Conservation (phyloP, 2,329 filamentous ascomycete genomes). For the Ophiostoma quercus region DNA sequence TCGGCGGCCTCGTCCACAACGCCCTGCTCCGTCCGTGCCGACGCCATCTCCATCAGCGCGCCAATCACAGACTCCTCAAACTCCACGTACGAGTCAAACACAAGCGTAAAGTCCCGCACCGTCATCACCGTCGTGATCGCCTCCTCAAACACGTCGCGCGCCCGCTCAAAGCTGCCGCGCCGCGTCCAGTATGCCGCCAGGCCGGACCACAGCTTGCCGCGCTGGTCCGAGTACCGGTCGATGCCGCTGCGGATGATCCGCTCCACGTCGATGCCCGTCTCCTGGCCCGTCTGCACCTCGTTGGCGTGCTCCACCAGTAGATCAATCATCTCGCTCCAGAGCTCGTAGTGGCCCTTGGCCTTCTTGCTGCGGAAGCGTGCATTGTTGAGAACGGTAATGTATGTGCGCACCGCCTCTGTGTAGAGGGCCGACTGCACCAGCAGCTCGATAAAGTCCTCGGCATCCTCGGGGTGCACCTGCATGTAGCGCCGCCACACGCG, state of each 20-base stretch:
- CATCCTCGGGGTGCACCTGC: slow-evolving; percentile 92
- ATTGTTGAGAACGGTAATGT: slow-evolving; percentile 89
- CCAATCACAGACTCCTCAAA: slow-evolving; percentile 96
- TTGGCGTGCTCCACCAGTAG: slow-evolving; percentile 85
- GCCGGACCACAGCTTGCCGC: slow-evolving; percentile 91
- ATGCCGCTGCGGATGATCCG: slow-evolving; percentile 91
- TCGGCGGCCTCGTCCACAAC: slow-evolving; percentile 76
- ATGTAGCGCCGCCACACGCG: slow-evolving; percentile 95
- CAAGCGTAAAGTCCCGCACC: slow-evolving; percentile 90
- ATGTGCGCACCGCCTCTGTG: slow-evolving; percentile 84
- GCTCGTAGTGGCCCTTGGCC: slow-evolving; percentile 88
- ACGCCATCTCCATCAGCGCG: slow-evolving; percentile 82
- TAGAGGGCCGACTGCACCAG: slow-evolving; percentile 75
- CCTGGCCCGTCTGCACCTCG: slow-evolving; percentile 73
- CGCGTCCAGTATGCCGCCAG: slow-evolving; percentile 96
- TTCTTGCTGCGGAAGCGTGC: slow-evolving; percentile 86
- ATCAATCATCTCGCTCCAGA: slow-evolving; percentile 98
- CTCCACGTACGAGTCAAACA: slow-evolving; percentile 94
- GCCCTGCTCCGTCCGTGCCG: slow-evolving; percentile 71
- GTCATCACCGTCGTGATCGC: slow-evolving; percentile 98
- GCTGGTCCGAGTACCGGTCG: slow-evolving; percentile 82
- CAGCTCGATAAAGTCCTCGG: slow-evolving; percentile 91
- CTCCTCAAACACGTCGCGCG: slow-evolving; percentile 90
- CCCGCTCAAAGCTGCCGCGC: slow-evolving; percentile 83
- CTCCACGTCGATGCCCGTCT: slow-evolving; percentile 83